Percentiles rank a stretch among this genome's conserved stretches.
Conservation (phyloP, 257 asterid genomes). For the Solanum dulcamara region DNA sequence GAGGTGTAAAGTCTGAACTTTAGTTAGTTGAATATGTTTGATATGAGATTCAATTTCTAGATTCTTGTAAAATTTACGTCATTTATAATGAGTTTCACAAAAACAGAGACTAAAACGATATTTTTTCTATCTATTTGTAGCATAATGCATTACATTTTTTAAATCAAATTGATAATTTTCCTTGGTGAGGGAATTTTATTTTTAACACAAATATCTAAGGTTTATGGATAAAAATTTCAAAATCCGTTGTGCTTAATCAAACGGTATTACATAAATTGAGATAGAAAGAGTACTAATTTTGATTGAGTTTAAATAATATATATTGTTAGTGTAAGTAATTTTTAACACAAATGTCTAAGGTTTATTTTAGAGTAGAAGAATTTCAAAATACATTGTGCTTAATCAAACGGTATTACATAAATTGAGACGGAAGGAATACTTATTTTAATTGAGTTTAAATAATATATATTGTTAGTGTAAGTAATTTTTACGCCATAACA, state of each 20-base stretch:
- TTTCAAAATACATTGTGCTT: not conserved
- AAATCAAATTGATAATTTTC: not conserved
- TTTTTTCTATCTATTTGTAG: not conserved
- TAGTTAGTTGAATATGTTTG: not conserved
- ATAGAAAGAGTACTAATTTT: not conserved
- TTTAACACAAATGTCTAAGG: not conserved
- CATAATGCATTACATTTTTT: not conserved
- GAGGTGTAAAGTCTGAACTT: not conserved
- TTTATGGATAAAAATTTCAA: not conserved
- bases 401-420: not conserved
- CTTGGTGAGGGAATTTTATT: not conserved
- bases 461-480: not conserved
- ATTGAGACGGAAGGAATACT: not conserved
- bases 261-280: not conserved
- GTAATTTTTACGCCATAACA: not conserved
- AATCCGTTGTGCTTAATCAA: not conserved
- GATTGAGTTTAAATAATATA: not conserved
- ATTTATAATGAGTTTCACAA: not conserved
- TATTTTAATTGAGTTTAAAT: not conserved
- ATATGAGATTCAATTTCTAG: not conserved
- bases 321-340: not conserved
- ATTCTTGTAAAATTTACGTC: not conserved
- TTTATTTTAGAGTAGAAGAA: not conserved
- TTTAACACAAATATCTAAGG: not conserved
- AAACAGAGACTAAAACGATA: not conserved